Evolutionary conservation across 148 eudicot genomes (phyloP).

Genomic region (Rhododendron molle): DNA sequence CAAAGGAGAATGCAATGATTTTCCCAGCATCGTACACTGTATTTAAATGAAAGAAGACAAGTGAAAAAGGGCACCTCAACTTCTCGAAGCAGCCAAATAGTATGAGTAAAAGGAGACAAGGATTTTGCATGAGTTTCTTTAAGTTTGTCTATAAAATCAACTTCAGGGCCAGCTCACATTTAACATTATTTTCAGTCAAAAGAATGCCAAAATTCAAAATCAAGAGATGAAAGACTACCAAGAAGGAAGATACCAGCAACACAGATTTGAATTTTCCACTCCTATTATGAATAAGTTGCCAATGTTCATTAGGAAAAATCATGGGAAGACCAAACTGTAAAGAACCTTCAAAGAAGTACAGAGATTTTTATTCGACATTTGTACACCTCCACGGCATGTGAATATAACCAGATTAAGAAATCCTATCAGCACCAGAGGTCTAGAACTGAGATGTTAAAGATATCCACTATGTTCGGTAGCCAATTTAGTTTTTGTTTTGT

Average conservation of each 20-base stretch:
- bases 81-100: not conserved
- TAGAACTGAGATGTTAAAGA: not conserved
- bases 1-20: constrained; percentile 34
- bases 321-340: not conserved
- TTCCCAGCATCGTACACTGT: constrained; percentile 57
- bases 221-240: not conserved
- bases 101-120: not conserved
- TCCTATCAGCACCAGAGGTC: not conserved
- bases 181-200: not conserved
- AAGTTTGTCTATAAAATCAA: not conserved
- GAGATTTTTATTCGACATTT: not conserved
- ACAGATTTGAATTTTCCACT: not conserved
- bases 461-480: no score
- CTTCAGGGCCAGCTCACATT: not conserved
- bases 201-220: not conserved
- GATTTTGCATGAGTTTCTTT: not conserved
- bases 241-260: not conserved
- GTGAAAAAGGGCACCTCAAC: not conserved
- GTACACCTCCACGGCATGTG: not conserved
- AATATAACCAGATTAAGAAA: not conserved
- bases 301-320: not conserved
- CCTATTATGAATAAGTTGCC: not conserved
- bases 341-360: not conserved
- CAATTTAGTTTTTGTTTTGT: no score
- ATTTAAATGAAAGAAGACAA: not conserved